A percentile compares a stretch with the other conserved stretches of the same genome.
These are phyloP conservation scores for Coriolopsis trogii DNA, from an alignment of 1,284 basidiomycete genomes.

Conservation along the genomic window DNA sequence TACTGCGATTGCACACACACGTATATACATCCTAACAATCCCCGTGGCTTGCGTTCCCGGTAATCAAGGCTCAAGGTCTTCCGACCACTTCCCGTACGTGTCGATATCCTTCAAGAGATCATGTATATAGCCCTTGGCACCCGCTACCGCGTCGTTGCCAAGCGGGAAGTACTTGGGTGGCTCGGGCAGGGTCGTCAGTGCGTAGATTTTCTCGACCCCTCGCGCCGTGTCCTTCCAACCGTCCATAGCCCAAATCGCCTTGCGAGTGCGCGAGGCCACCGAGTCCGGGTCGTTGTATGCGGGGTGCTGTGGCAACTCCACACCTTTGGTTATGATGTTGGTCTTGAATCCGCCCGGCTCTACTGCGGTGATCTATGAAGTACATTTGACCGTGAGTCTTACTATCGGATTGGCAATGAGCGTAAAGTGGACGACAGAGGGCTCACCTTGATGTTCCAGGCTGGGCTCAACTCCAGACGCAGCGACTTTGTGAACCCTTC, in stretches of 20 bases:
- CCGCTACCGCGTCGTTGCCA: conserved; percentile 15
- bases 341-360: conserved; percentile 19
- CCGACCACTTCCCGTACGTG: conserved; percentile 32
- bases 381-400: neutral
- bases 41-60: too few relatives aligned
- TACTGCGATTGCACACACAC: too few relatives aligned
- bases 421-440: neutral
- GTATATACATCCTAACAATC: too few relatives aligned
- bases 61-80: conserved; percentile 29
- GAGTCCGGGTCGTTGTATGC: conserved; percentile 8
- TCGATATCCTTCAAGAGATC: conserved; percentile 18
- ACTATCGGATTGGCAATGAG: neutral
- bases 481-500: conserved; percentile 38
- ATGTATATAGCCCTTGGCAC: conserved; percentile 15
- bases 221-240: neutral
- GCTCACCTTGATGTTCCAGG: conserved; percentile 36
- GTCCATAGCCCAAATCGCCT: neutral
- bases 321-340: neutral
- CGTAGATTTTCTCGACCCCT: neutral
- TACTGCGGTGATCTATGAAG: conserved; percentile 7
- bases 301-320: conserved; percentile 10
- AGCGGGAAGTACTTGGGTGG: conserved; percentile 30
- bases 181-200: conserved; percentile 3
- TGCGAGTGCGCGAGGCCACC: neutral
- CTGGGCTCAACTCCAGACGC: conserved; percentile 30